Percentiles rank a stretch among this genome's conserved stretches.
phyloP scores from a whole-genome alignment of 2,329 filamentous ascomycete genomes.

The Pezicula rhizophila region DNA sequence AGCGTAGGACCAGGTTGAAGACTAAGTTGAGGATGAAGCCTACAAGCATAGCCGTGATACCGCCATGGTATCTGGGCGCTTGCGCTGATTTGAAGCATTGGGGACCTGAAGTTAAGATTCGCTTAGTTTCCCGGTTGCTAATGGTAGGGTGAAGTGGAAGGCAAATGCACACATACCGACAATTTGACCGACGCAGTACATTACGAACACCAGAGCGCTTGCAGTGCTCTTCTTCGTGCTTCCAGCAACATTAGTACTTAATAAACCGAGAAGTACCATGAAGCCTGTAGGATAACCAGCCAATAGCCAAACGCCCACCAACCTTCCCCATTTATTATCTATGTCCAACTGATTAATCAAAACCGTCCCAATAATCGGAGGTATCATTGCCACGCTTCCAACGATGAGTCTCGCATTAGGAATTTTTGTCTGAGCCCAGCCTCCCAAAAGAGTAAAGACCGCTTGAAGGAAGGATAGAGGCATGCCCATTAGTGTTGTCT shows the following conservation, averaged over 20 bases:
- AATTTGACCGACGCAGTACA: conserved; percentile 71
- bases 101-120: conserved; percentile 15
- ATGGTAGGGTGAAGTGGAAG: neutral
- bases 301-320: conserved; percentile 28
- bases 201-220: conserved; percentile 64
- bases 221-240: conserved; percentile 71
- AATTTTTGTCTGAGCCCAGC: conserved; percentile 15
- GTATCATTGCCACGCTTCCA: conserved; percentile 25
- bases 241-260: conserved; percentile 61
- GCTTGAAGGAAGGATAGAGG: conserved; percentile 31
- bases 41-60: conserved; percentile 28
- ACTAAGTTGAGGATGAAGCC: conserved; percentile 26
- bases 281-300: conserved; percentile 26
- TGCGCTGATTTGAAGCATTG: conserved; percentile 27
- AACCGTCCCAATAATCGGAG: conserved; percentile 26
- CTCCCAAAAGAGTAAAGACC: conserved; percentile 14
- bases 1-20: conserved; percentile 17
- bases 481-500: conserved; percentile 44
- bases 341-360: conserved; percentile 25
- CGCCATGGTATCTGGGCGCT: conserved; percentile 28
- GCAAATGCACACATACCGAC: conserved; percentile 44
- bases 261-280: conserved; percentile 35
- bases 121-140: neutral
- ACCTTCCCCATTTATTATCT: conserved; percentile 25
- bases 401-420: conserved; percentile 24